phyloP scores from a whole-genome alignment of 2,329 filamentous ascomycete genomes.

The Furcasterigmium sp. region DNA sequence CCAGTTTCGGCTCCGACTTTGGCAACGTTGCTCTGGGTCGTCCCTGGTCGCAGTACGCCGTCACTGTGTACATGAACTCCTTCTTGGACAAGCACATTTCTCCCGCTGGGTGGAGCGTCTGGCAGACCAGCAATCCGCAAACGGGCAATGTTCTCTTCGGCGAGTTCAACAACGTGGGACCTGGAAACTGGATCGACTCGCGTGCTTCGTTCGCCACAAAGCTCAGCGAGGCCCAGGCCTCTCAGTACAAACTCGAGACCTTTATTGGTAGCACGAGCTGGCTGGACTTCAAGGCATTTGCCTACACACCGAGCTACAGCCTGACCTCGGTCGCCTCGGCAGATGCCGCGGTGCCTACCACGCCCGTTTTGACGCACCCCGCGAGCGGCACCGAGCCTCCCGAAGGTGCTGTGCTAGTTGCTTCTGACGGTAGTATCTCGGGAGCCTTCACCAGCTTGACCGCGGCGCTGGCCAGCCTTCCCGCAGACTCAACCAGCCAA shows the following conservation, averaged over 20 bases:
- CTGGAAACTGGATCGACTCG: constrained; percentile 44
- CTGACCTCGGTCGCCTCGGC: constrained; percentile 5
- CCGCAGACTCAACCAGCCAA: constrained; percentile 18
- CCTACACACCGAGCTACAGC: constrained; percentile 26
- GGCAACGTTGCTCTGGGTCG: constrained; percentile 31
- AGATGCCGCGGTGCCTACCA: constrained; percentile 6
- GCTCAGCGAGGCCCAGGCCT: constrained; percentile 26
- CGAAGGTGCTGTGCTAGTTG: constrained; percentile 34
- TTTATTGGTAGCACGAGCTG: constrained; percentile 34
- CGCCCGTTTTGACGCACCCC: constrained; percentile 28
- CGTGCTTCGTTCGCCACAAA: constrained; percentile 37
- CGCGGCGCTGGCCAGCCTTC: constrained; percentile 18
- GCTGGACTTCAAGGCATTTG: constrained; percentile 34
- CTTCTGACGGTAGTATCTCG: constrained; percentile 17
- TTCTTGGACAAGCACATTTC: constrained; percentile 51
- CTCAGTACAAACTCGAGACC: constrained; percentile 25
- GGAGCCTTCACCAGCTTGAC: constrained; percentile 23
- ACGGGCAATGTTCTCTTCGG: constrained; percentile 49
- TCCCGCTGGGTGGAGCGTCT: constrained; percentile 50
- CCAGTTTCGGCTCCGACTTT: constrained; percentile 10
- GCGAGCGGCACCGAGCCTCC: constrained; percentile 34
- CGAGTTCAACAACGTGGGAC: constrained; percentile 55
- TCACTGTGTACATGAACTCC: constrained; percentile 42
- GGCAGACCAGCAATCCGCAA: constrained; percentile 42
- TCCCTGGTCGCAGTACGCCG: constrained; percentile 39